phyloP scores from a whole-genome alignment of 352 stramenopile genomes.

The Pythium angustatum region DNA sequence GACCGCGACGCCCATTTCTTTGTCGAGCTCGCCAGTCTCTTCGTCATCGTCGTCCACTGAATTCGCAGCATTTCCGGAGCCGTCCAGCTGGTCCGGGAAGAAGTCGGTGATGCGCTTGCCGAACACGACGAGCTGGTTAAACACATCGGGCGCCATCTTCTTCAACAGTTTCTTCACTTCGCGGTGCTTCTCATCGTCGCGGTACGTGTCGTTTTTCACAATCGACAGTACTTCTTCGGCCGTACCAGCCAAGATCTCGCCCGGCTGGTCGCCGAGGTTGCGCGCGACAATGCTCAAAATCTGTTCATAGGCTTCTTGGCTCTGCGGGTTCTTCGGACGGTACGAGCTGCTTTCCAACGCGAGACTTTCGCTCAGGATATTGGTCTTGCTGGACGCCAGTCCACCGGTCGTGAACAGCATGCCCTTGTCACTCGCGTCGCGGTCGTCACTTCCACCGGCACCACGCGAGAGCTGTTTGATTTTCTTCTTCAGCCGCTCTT shows the following conservation, averaged over 20 bases:
- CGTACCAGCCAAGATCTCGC: conserved; percentile 90
- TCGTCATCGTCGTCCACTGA: conserved; percentile 36
- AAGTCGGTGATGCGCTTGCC: conserved; percentile 91
- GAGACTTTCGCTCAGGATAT: conserved; percentile 74
- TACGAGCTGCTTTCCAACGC: conserved; percentile 86
- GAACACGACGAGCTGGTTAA: conserved; percentile 83
- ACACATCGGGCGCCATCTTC: conserved; percentile 62
- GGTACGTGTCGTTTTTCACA: conserved; percentile 90
- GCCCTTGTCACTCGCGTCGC: conserved; percentile 27
- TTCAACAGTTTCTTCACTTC: conserved; percentile 89
- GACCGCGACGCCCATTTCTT: conserved; percentile 98
- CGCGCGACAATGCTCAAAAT: conserved; percentile 80
- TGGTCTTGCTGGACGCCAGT: conserved; percentile 40
- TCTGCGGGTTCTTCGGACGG: conserved; percentile 84
- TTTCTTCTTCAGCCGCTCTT: conserved; percentile 70
- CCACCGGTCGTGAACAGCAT: conserved; percentile 59
- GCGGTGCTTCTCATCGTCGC: conserved; percentile 79
- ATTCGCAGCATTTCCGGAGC: conserved; percentile 26
- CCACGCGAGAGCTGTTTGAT: conserved; percentile 50
- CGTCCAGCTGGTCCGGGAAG: conserved; percentile 33
- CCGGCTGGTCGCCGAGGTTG: conserved; percentile 84
- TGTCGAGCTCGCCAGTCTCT: conserved; percentile 88
- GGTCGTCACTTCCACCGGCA: conserved; percentile 16
- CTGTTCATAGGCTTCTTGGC: conserved; percentile 88
- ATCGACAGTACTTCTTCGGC: conserved; percentile 93